These are phyloP conservation scores for Suhomyces bribrorum DNA, from an alignment of 1,139 yeast species.

Conservation along the genomic window DNA sequence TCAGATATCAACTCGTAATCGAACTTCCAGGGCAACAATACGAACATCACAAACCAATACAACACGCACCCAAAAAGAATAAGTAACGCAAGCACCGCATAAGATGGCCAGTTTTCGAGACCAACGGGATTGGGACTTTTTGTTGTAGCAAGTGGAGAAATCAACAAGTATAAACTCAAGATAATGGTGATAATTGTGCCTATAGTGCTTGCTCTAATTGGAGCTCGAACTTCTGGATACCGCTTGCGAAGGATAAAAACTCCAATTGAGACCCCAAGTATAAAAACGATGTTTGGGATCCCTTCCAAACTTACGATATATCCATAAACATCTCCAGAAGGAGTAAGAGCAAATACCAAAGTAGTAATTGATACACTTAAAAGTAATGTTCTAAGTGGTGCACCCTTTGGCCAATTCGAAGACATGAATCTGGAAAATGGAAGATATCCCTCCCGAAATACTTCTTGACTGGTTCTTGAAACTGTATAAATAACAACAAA, in stretches of 20 bases:
- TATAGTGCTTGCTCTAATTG: conserved; percentile 47
- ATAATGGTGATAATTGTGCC: conserved; percentile 47
- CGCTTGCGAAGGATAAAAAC: conserved; percentile 49
- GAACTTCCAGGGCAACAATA: conserved; percentile 43
- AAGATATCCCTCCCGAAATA: conserved; percentile 61
- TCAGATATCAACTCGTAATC: conserved; percentile 45
- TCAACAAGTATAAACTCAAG: conserved; percentile 40
- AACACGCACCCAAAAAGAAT: conserved; percentile 31
- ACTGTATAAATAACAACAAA: conserved; percentile 61
- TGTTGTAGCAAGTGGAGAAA: conserved; percentile 49
- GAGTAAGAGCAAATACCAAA: conserved; percentile 58
- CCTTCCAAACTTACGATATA: conserved; percentile 74
- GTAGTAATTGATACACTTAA: conserved; percentile 40
- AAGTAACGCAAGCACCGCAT: conserved; percentile 43
- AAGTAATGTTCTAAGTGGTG: conserved; percentile 52
- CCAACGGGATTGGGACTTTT: conserved; percentile 44
- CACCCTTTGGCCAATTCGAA: conserved; percentile 56
- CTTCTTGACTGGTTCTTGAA: conserved; percentile 64
- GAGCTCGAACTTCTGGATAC: conserved; percentile 48
- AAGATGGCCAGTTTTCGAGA: conserved; percentile 53
- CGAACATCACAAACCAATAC: conserved; percentile 54
- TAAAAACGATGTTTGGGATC: conserved; percentile 60
- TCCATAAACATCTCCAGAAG: conserved; percentile 78
- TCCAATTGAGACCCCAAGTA: conserved; percentile 53
- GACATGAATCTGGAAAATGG: conserved; percentile 57